Conservation (phyloP, 1,284 basidiomycete genomes). For the Inonotus hispidus region DNA sequence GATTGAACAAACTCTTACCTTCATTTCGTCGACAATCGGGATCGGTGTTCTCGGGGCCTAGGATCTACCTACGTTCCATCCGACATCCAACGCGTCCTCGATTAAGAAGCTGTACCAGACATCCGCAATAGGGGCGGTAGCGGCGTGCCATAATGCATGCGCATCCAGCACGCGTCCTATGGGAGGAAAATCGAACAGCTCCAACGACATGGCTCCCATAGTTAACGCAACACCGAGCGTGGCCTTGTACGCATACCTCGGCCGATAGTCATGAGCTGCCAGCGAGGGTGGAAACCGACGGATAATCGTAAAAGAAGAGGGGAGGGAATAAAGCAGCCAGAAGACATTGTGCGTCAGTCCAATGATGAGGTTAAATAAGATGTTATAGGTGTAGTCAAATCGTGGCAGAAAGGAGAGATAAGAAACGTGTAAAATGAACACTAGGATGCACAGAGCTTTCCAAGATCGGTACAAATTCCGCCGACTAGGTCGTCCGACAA, state of each 20-base stretch:
- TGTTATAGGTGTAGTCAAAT: slow-evolving; percentile 97
- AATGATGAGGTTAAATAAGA: slow-evolving; percentile 76
- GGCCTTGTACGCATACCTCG: slow-evolving; percentile 48
- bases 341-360: slow-evolving; percentile 77
- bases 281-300: slow-evolving; percentile 46
- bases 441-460: slow-evolving; percentile 41
- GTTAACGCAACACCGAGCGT: slow-evolving; percentile 65
- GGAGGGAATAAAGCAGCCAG: slow-evolving; percentile 79
- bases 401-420: slow-evolving; percentile 73
- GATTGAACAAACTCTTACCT: background rate
- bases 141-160: slow-evolving; percentile 91
- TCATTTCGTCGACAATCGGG: background rate
- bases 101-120: slow-evolving; percentile 85
- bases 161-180: slow-evolving; percentile 78
- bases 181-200: slow-evolving; percentile 92
- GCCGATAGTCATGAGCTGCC: slow-evolving; percentile 42
- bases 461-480: slow-evolving; percentile 30
- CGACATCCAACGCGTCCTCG: slow-evolving; percentile 56
- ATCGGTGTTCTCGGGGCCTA: background rate
- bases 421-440: slow-evolving; percentile 67
- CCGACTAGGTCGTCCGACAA: slow-evolving; percentile 37
- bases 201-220: slow-evolving; percentile 74
- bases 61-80: slow-evolving; percentile 27
- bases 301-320: slow-evolving; percentile 41
- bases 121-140: slow-evolving; percentile 75